Conservation (phyloP, 306 rosid species). For the Benincasa hispida region DNA sequence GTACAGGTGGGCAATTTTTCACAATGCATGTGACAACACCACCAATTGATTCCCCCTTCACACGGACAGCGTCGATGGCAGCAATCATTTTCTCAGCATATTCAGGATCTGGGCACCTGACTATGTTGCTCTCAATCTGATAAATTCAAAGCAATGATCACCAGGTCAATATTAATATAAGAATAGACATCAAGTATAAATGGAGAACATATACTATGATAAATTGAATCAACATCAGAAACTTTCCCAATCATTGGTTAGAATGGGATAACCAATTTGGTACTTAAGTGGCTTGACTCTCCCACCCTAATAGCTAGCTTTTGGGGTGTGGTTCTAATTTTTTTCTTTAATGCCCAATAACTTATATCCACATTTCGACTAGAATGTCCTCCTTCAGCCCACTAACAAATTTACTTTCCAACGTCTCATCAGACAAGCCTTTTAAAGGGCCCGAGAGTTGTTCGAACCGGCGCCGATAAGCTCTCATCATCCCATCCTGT, state of each 20-base stretch:
- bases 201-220: not conserved
- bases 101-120: constrained; percentile 88
- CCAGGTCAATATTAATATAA: not conserved
- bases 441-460: too few relatives aligned
- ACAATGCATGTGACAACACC: constrained; percentile 91
- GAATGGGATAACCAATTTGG: too few relatives aligned
- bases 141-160: not conserved
- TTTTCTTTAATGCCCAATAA: too few relatives aligned
- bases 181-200: not conserved
- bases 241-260: not conserved
- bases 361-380: too few relatives aligned
- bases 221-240: not conserved
- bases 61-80: constrained; percentile 77
- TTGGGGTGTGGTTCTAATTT: too few relatives aligned
- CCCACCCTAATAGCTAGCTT: too few relatives aligned
- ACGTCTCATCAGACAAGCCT: too few relatives aligned
- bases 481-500: too few relatives aligned
- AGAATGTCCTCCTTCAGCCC: too few relatives aligned
- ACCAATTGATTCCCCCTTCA: constrained; percentile 85
- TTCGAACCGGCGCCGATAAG: too few relatives aligned
- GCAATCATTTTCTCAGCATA: constrained; percentile 93
- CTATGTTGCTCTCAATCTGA: constrained; percentile 92
- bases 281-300: too few relatives aligned
- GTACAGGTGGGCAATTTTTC: constrained; percentile 82
- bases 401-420: too few relatives aligned